Conservation (phyloP, 345 rosid species). For the Aquilaria malaccensis region DNA sequence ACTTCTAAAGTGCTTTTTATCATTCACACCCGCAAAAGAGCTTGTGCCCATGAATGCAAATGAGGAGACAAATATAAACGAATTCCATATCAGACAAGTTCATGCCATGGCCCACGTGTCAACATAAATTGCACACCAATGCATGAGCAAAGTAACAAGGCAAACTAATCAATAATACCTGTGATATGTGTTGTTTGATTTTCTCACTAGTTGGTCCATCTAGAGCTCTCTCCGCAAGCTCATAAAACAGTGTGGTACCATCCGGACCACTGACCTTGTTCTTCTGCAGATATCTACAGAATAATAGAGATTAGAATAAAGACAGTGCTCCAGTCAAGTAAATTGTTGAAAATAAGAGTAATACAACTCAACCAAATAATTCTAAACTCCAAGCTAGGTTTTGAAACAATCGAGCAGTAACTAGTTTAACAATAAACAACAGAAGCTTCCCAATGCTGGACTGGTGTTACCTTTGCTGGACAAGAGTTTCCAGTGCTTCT, state of each 20-base stretch:
- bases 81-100: neutral
- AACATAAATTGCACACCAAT: neutral
- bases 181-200: conserved; percentile 65
- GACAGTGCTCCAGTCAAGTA: neutral
- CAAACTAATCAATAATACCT: conserved; percentile 34
- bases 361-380: too few species aligned
- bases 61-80: neutral
- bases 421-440: neutral
- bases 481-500: conserved; percentile 67
- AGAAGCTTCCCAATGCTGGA: conserved; percentile 1
- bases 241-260: conserved; percentile 59
- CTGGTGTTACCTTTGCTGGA: conserved; percentile 66
- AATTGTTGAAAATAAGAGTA: conserved; percentile 5
- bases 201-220: conserved; percentile 54
- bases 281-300: conserved; percentile 72
- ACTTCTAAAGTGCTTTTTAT: too few species aligned
- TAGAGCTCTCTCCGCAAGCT: conserved; percentile 91
- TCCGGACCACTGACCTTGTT: conserved; percentile 80
- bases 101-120: neutral
- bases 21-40: too few species aligned
- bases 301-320: neutral
- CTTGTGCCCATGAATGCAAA: neutral
- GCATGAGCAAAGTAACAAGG: neutral
- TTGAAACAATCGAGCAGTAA: neutral
- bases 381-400: too few species aligned